Evolutionary conservation across 768 basidiomycete genomes (phyloP), one percentile per base, ranked within the genome.

Genomic region (Cystoderma amianthinum): DNA sequence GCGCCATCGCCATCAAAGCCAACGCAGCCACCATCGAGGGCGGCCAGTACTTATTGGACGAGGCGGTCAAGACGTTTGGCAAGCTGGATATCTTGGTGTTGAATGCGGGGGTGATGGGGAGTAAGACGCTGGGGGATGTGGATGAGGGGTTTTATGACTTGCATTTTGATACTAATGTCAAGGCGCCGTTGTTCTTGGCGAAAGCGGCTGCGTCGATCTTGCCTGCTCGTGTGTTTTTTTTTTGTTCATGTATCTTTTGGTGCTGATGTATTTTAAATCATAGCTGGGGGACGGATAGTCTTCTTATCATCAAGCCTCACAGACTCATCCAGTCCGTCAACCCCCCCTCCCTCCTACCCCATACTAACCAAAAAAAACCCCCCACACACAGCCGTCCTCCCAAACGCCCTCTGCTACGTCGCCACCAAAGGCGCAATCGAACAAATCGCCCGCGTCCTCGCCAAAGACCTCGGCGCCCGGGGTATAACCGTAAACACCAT

Each of bases 371-470:
- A n/a, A n/a, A n/a, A n/a, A n/a, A n/a, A n/a, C n/a, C n/a, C n/a
- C n/a, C n/a, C n/a, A n/a, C 15, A 30, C 6, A 20, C 39, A 68
- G 63, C 55, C 15, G 59, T 80, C 23, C 56, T 62, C 4, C 69
- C 78, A 0, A 69, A 70, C 43, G 64, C 66, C 13, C 63, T 80
- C 19, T 58, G 70, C 35, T 80, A 78, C 56, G 63, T 68, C 43
- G 70, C 72, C 19, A 68, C 76, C 0, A 78, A 80, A 54, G 78
- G 74, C 25, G 78, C 78, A 1, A 62, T 80, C 40, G 78, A 80
- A 52, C 78, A 80, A 46, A 61, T 78, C 33, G 59, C 70, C 23
- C 70, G 78, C 12, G 69, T 77, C 17, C 68, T 81, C 12, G 70
- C 78, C 4, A 78, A 80, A 45, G 76, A 80, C 44, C 63, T 79